Base-by-base conservation (phyloP, 768 basidiomycete genomes). In the Hericium coralloides region DNA sequence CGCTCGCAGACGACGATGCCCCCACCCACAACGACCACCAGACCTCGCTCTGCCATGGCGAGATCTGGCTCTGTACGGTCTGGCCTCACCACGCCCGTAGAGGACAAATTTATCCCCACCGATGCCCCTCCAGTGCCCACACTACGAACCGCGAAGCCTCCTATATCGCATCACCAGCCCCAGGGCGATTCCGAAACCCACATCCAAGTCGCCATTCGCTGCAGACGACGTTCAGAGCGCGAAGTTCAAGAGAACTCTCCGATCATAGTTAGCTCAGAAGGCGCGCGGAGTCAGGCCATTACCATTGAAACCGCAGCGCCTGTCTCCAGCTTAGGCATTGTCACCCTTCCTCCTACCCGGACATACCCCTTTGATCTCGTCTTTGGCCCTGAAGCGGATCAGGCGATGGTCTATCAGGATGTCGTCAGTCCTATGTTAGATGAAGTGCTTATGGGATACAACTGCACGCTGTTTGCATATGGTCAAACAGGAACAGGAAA, bases 401-500 rank as follows among this genome's bases (percentile, higher is more conserved):
- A 99, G 67, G 84, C 89, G 20, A 81, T 92, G 80, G 80, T 99
- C 12, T 99, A 95, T 69, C 83, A 92, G 56, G 89, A 97, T 53
- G 95, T 98, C 41, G 95, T 98, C 43, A 80, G 81, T 60, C 93
- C 93, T 0, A 89, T 98, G 80, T 75, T 99, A 52, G 85, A 92
- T 49, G 91, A 99, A 68, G 95, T 98, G n/a, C 72, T 98, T 39
- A 76, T 81, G 69, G 97, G 97, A 5, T 99, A 97, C 75, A 98
- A 98, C 67, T 98, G 95, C 67, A 95, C 92, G 0, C 76, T 99
- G 20, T 98, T 98, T 71, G 95, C 95, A 4, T 99, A 99, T 67
- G 97, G 97, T 2, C 97, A 98, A 70, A 98, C 97, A 0, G 97
- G 97, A 0, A 98, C 97, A 0, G 97, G 97, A 20, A 99, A 99